These are phyloP conservation scores for Aspergillus hiratsukae DNA, from an alignment of 2,329 filamentous ascomycete species.

Conservation along the genomic window DNA sequence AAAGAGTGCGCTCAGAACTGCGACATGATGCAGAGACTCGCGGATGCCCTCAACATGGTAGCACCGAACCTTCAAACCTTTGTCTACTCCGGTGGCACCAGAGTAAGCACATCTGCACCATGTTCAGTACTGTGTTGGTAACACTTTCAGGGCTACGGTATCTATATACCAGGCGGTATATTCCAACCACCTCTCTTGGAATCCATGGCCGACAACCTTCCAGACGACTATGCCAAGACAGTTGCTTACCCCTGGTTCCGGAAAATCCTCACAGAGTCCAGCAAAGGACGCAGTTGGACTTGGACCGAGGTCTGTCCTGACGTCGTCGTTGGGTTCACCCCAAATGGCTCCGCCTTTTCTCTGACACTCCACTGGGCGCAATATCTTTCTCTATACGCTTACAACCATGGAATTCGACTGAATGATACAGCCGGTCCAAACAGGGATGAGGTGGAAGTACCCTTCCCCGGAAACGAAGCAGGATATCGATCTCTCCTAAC, in stretches of 20 bases:
- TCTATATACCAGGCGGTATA: slow-evolving; percentile 21
- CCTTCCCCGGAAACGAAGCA: slow-evolving; percentile 23
- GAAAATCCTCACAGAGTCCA: slow-evolving; percentile 16
- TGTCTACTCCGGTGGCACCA: slow-evolving; percentile 28
- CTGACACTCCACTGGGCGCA: slow-evolving; percentile 27
- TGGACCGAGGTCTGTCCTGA: slow-evolving; percentile 34
- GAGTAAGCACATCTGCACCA: slow-evolving; percentile 5
- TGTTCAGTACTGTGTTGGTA: neutral
- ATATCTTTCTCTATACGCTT: slow-evolving; percentile 27
- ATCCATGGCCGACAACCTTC: slow-evolving; percentile 24
- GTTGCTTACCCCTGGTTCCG: slow-evolving; percentile 27
- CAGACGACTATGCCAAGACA: slow-evolving; percentile 24
- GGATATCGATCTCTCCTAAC: slow-evolving; percentile 20
- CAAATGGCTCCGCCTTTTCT: slow-evolving; percentile 25
- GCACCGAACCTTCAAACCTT: slow-evolving; percentile 28
- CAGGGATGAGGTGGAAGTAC: slow-evolving; percentile 8
- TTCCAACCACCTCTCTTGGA: slow-evolving; percentile 29
- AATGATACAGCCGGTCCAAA: neutral
- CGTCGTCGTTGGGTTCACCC: slow-evolving; percentile 28
- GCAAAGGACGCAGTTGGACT: slow-evolving; percentile 27
- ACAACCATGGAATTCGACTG: slow-evolving; percentile 14
- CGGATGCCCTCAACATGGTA: slow-evolving; percentile 28
- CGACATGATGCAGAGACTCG: slow-evolving; percentile 33
- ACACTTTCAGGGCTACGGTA: slow-evolving; percentile 18
- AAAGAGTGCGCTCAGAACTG: slow-evolving; percentile 4